Conservation (phyloP, 225 moss, liverwort and hornwort genomes). For the Physcomitrium patens region DNA sequence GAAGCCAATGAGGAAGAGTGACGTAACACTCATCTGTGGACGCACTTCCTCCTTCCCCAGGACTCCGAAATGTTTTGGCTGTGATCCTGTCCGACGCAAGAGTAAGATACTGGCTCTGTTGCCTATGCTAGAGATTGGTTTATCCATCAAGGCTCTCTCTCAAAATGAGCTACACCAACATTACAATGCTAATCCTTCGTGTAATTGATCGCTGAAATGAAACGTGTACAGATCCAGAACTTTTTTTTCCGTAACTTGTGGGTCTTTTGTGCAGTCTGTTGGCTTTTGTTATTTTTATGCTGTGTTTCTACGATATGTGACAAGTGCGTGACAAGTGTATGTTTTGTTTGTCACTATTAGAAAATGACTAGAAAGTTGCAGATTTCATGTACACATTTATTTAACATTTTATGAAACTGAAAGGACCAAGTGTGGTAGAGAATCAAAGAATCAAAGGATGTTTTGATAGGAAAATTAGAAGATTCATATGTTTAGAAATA, state of each 20-base stretch:
- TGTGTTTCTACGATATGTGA: no score
- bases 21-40: slow-evolving; percentile 1
- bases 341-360: no score
- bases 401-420: no score
- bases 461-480: no score
- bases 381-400: no score
- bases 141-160: slow-evolving; percentile 14
- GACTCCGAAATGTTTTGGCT: slow-evolving; percentile 13
- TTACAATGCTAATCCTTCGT: background rate
- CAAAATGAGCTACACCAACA: slow-evolving; percentile 19
- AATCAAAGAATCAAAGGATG: no score
- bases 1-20: slow-evolving; percentile 46
- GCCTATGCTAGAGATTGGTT: slow-evolving; percentile 22
- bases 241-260: slow-evolving; percentile 9
- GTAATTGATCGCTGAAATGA: slow-evolving; percentile 25
- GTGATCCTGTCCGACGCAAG: slow-evolving; percentile 2
- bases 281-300: background rate
- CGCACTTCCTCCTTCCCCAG: slow-evolving; percentile 20
- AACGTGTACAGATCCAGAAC: slow-evolving; percentile 21
- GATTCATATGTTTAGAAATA: no score
- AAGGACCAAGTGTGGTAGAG: no score
- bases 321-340: no score
- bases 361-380: no score
- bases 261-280: background rate
- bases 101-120: slow-evolving; percentile 16